Evolutionary conservation across 2,329 filamentous ascomycete genomes (phyloP), one percentile per base, ranked within the genome.

Genomic region (Achaetomium macrosporum): DNA sequence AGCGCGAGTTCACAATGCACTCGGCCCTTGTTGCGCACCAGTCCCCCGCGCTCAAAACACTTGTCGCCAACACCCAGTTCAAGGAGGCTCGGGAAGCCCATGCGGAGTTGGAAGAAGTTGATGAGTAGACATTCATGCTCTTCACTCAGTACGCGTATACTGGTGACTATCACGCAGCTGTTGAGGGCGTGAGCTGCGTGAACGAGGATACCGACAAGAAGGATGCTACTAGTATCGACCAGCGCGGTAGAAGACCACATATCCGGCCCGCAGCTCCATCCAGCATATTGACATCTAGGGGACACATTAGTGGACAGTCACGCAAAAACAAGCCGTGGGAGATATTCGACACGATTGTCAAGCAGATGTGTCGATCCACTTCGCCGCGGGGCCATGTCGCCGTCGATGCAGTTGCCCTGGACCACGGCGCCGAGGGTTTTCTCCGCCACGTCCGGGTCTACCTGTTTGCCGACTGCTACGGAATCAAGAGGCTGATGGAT

Each of bases 121-220:
- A 76, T 54, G 73, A 73, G 12, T 69, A 72, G 42, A 76, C 74
- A 1, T 77, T 78, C 54, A 64, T 72, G 29, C 70, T 69, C 2
- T 76, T 78, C 58, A 71, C 68, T 55, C 70, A 77, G 56, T 77
- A 72, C 65, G 73, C 73, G 12, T 78, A 77, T 53, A 76, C 71
- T 0, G 72, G 74, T 10, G 66, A 75, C 49, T 77, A 76, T 55
- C 66, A 59, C 8, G 68, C 70, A 1, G 5, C 30, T 33, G 7
- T 10, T 12, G 42, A 15, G 4, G 40, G 8, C 6, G n/a, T n/a
- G n/a, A 8, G 19, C 35, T 5, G 8, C 10, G 35, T 16, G 15
- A 2, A 39, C 15, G 16, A 3, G 2, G 3, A 39, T 6, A 30
- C 7, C 29, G 13, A 42, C 4, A 20, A 12, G 16, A 20, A 19